These are phyloP conservation scores for Hericium rajendrae DNA, from an alignment of 768 basidiomycete genomes.

Conservation along the genomic window DNA sequence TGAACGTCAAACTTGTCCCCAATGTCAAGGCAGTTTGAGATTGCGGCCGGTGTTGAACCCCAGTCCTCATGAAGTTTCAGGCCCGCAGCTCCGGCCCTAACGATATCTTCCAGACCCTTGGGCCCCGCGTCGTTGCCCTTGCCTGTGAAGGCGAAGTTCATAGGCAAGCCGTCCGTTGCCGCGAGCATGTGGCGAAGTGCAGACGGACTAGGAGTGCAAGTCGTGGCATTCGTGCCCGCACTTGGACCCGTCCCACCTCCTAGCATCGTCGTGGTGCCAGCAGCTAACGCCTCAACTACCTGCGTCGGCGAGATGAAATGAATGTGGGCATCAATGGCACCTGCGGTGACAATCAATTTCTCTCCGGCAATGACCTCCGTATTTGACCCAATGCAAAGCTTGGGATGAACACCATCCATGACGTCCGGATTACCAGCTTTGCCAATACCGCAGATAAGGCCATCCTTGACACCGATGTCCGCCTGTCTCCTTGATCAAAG, in stretches of 20 bases:
- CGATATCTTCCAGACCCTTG: slow-evolving; percentile 66
- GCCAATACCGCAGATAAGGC: slow-evolving; percentile 80
- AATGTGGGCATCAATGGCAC: slow-evolving; percentile 84
- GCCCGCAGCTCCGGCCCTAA: slow-evolving; percentile 78
- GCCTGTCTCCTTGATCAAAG: slow-evolving; percentile 42
- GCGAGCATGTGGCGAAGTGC: slow-evolving; percentile 87
- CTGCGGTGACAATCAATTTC: slow-evolving; percentile 87
- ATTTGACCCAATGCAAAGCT: slow-evolving; percentile 76
- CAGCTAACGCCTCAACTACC: slow-evolving; percentile 73
- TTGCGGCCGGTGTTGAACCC: slow-evolving; percentile 83
- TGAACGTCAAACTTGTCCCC: slow-evolving; percentile 93
- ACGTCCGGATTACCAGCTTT: slow-evolving; percentile 96
- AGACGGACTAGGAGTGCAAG: slow-evolving; percentile 86
- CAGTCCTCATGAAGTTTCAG: slow-evolving; percentile 97
- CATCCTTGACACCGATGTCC: slow-evolving; percentile 86
- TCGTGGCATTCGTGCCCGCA: slow-evolving; percentile 85
- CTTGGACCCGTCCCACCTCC: slow-evolving; percentile 95
- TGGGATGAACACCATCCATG: slow-evolving; percentile 68
- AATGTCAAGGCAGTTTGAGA: slow-evolving; percentile 66
- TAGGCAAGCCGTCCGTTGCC: slow-evolving; percentile 80
- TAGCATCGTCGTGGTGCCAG: slow-evolving; percentile 87
- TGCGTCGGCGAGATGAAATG: slow-evolving; percentile 96
- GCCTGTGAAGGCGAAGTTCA: slow-evolving; percentile 94
- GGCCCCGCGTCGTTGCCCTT: slow-evolving; percentile 90
- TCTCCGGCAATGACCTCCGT: slow-evolving; percentile 97